These are phyloP conservation scores for Globisporangium barbulae DNA, from an alignment of 352 stramenopile species.

Conservation along the genomic window DNA sequence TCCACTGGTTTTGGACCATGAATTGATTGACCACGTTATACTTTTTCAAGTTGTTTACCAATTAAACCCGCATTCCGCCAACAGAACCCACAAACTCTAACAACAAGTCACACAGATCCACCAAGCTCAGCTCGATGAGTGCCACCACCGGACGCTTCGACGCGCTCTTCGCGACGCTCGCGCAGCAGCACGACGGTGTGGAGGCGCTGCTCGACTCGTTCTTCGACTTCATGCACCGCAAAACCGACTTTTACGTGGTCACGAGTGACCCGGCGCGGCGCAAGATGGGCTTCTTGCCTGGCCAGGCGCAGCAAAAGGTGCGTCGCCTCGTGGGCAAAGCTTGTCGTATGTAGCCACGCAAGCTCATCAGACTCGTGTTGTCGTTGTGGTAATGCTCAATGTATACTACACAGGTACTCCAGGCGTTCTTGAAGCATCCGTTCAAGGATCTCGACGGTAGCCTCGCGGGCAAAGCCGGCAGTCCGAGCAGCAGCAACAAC, in stretches of 20 bases:
- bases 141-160: constrained; percentile 41
- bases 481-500: background rate
- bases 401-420: constrained; percentile 30
- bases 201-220: constrained; percentile 96
- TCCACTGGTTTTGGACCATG: too few relatives aligned
- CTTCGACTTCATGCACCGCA: constrained; percentile 96
- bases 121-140: constrained; percentile 24
- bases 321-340: background rate
- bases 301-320: constrained; percentile 57
- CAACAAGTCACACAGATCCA: background rate
- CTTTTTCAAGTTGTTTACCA: too few relatives aligned
- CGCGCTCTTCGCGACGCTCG: constrained; percentile 92
- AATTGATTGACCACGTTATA: too few relatives aligned
- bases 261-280: constrained; percentile 38
- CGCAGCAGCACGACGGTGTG: constrained; percentile 93
- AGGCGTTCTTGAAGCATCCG: constrained; percentile 65
- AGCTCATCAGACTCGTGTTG: background rate
- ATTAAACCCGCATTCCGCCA: too few relatives aligned
- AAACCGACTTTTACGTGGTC: constrained; percentile 97
- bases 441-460: constrained; percentile 46
- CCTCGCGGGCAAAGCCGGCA: background rate
- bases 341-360: background rate
- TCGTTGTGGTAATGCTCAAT: background rate
- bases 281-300: constrained; percentile 65
- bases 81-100: too few relatives aligned